Base-by-base conservation (phyloP, 192 early-diverging fungal species). In the Backusella psychrophila region DNA sequence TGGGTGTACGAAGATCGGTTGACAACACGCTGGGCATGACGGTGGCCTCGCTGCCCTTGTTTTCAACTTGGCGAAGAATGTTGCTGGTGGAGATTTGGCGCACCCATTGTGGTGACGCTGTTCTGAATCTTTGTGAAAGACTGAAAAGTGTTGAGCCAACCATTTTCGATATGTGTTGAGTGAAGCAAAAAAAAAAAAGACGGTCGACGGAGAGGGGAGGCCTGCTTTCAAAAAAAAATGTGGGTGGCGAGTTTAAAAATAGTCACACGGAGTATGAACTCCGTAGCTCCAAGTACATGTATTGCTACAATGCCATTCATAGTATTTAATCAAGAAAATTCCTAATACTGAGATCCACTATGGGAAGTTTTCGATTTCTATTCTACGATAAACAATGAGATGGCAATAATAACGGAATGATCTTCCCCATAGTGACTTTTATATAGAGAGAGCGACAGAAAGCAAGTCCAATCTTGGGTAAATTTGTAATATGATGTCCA, bases 1-100 rank as follows among this genome's bases (percentile, higher is more conserved):
- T 81, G 34, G 75, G 66, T n/a, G 42, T 46, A 41, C 35, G 68
- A 17, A 72, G 63, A 14, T 72, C 52, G 1, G 66, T 15, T 15
- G 77, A 72, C 14, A 78, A 52, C 4, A 68, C 53, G 33, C 72
- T 42, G 38, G 77, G 77, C 56, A 78, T 46, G 29, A 29, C 41
- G 17, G 38, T 12, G 11, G 7, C 15, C 17, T n/a, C 15, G 2
- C 29, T 23, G 23, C 26, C 70, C 17, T 44, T 44, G 39, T 31
- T 71, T 19, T 71, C 70, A 26, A 31, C 39, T 71, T 71, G 42
- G 17, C 44, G 41, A 19, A 36, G 29, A 23, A 71, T 44, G 15
- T 17, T 71, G 8, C 23, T 71, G 23, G 70, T 71, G 29, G 70
- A 71, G 21, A 71, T 17, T 31, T 71, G 39, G 6, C 70, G 39